These are phyloP conservation scores for Gossypium raimondii DNA, from an alignment of 345 rosid genomes.

Conservation along the genomic window DNA sequence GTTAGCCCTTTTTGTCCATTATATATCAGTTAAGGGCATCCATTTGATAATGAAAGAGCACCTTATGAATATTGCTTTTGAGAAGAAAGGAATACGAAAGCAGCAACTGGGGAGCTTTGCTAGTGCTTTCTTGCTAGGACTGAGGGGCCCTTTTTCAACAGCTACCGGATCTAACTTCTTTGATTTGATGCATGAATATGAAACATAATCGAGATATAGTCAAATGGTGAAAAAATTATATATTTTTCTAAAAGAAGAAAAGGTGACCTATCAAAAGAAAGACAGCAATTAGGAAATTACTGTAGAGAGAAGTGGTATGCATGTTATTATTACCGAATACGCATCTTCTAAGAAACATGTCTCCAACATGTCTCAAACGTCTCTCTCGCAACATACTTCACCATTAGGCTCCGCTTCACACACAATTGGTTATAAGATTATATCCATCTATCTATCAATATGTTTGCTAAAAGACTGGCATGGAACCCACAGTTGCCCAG, in stretches of 20 bases:
- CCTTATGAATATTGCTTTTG: background rate
- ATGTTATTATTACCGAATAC: background rate
- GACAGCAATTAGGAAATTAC: background rate
- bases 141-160: background rate
- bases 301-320: background rate
- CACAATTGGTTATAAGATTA: background rate
- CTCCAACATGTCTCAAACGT: background rate
- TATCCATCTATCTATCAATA: background rate
- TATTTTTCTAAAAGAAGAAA: background rate
- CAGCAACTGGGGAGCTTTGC: background rate
- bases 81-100: background rate
- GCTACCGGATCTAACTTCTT: background rate
- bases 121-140: background rate
- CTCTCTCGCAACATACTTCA: background rate
- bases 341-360: background rate
- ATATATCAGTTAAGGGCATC: background rate
- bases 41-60: background rate
- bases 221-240: background rate
- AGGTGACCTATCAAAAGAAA: background rate
- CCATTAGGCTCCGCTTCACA: background rate
- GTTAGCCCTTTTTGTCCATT: background rate
- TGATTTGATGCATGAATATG: slow-evolving; percentile 11
- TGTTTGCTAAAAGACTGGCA: slow-evolving; percentile 16
- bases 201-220: slow-evolving; percentile 11
- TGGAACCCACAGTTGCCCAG: background rate